These are phyloP conservation scores for Vicia sativa DNA, from an alignment of 306 rosid genomes.

Conservation along the genomic window DNA sequence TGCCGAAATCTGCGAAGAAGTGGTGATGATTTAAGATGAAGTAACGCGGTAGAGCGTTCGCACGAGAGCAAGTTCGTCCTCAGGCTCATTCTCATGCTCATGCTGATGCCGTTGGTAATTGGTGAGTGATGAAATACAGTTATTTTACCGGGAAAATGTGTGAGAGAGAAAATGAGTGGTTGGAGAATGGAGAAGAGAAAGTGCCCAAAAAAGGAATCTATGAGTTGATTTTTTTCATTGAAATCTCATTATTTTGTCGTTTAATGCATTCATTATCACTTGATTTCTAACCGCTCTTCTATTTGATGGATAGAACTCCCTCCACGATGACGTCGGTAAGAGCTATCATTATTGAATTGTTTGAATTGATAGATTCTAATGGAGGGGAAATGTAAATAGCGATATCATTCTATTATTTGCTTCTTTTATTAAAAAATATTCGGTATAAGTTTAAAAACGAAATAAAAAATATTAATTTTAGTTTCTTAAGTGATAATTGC, in stretches of 20 bases:
- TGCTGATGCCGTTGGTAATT: not conserved
- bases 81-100: not conserved
- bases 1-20: constrained; percentile 44
- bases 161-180: constrained; percentile 33
- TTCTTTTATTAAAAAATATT: no score
- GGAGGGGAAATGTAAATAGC: no score
- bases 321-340: not conserved
- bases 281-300: constrained; percentile 7
- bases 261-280: constrained; percentile 23
- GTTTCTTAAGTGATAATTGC: no score
- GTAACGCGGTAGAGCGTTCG: constrained; percentile 53
- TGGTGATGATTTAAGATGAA: constrained; percentile 52
- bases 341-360: not conserved
- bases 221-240: constrained; percentile 8
- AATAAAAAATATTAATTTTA: no score
- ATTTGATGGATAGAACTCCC: constrained; percentile 25
- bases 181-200: constrained; percentile 5
- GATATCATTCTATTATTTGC: no score
- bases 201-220: constrained; percentile 13
- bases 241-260: constrained; percentile 29
- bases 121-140: constrained; percentile 30
- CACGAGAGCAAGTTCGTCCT: constrained; percentile 55
- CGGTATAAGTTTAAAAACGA: no score
- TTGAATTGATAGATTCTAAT: no score
- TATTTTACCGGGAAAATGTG: constrained; percentile 41